A percentile compares a stretch with the other conserved stretches of the same genome.
Conservation (phyloP, 176 grass and related monocot genomes). For the Guadua angustifolia region DNA sequence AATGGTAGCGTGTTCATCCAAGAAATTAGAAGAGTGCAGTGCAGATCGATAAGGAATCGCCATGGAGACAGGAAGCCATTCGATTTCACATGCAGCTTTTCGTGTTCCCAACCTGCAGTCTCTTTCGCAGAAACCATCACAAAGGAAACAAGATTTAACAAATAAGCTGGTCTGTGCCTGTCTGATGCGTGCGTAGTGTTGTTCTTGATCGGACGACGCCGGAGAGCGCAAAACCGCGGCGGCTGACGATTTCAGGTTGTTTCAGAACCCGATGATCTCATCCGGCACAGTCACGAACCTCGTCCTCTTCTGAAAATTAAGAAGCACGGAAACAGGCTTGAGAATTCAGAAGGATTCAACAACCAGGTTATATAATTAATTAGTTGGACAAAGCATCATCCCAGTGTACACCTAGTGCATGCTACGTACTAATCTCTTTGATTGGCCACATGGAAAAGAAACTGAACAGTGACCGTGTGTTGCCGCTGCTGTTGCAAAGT, state of each 20-base stretch:
- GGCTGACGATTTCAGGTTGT: not conserved
- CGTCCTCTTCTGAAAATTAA: constrained; percentile 65
- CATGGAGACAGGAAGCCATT: constrained; percentile 31
- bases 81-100: constrained; percentile 24
- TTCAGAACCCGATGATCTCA: constrained; percentile 70
- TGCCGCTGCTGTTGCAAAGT: not conserved
- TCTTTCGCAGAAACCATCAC: not conserved
- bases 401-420: not conserved
- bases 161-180: not conserved
- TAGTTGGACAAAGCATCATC: not conserved
- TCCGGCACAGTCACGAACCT: constrained; percentile 73
- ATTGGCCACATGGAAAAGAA: not conserved
- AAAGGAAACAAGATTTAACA: not conserved
- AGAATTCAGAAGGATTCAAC: constrained; percentile 17
- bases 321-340: not conserved
- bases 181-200: not conserved
- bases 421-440: not conserved
- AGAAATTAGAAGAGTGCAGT: not conserved
- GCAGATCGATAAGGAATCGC: not conserved
- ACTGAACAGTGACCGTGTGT: not conserved
- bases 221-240: not conserved
- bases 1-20: not conserved
- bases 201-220: not conserved
- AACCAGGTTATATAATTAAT: not conserved
- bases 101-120: not conserved